A percentile compares a stretch with the other conserved stretches of the same genome.
Conservation (phyloP, 148 eudicot genomes). For the Linanthus parryae region DNA sequence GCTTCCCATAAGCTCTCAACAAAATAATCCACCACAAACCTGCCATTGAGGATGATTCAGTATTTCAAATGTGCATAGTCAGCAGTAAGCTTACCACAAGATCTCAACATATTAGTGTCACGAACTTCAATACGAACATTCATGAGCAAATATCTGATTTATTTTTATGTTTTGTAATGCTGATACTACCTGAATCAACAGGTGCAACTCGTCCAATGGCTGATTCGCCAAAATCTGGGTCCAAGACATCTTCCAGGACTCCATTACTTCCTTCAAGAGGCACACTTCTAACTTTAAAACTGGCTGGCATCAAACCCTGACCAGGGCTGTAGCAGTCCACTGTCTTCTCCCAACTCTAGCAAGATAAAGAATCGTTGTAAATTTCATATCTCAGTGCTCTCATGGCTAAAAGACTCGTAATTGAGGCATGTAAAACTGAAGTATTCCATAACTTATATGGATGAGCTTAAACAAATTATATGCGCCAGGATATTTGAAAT, state of each 20-base stretch:
- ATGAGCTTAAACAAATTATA: too few relatives aligned
- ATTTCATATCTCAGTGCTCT: neutral
- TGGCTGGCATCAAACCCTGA: constrained; percentile 95
- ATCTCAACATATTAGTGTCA: neutral
- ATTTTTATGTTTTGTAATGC: neutral
- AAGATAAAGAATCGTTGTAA: constrained; percentile 6
- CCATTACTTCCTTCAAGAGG: constrained; percentile 62
- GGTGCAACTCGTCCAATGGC: constrained; percentile 96
- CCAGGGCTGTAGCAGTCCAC: constrained; percentile 91
- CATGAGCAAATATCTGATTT: neutral
- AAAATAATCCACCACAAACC: constrained; percentile 97
- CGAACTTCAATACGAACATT: neutral
- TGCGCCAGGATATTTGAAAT: too few relatives aligned
- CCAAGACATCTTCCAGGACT: constrained; percentile 69
- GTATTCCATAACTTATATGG: too few relatives aligned
- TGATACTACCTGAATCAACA: constrained; percentile 75
- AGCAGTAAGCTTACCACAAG: neutral
- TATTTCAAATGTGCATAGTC: neutral
- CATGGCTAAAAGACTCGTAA: neutral
- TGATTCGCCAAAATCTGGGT: constrained; percentile 98
- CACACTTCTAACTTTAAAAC: constrained; percentile 64
- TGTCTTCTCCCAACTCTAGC: constrained; percentile 91
- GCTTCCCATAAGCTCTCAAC: constrained; percentile 80
- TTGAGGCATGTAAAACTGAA: neutral
- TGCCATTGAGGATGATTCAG: constrained; percentile 10